phyloP scores from a whole-genome alignment of 2,329 filamentous ascomycete species.

The Shiraia bambusicola region DNA sequence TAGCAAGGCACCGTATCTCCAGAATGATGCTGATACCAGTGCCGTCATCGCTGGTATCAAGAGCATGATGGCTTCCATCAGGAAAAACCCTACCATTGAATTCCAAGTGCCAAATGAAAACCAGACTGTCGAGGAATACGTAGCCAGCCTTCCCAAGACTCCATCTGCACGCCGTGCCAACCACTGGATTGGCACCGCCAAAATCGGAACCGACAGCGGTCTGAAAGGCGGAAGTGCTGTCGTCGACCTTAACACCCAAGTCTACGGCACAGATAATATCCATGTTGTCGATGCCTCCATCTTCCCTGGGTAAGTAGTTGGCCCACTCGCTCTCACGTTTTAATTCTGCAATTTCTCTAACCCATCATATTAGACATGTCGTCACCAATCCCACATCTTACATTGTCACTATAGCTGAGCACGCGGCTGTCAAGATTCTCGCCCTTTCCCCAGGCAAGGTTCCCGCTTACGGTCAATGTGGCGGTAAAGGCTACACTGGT shows the following conservation, averaged over 20 bases:
- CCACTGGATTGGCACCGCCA: constrained; percentile 59
- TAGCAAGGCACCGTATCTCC: constrained; percentile 61
- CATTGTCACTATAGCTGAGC: constrained; percentile 41
- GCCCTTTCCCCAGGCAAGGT: constrained; percentile 12
- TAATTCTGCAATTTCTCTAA: constrained; percentile 10
- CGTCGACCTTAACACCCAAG: constrained; percentile 54
- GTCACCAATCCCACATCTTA: constrained; percentile 43
- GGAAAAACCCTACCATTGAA: constrained; percentile 57
- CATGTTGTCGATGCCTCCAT: constrained; percentile 52
- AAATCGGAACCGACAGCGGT: constrained; percentile 52
- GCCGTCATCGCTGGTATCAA: constrained; percentile 67
- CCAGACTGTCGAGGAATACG: constrained; percentile 58
- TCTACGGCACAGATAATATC: constrained; percentile 51
- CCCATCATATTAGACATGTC: constrained; percentile 29
- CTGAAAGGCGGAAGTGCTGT: constrained; percentile 48
- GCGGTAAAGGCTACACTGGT: constrained; percentile 20
- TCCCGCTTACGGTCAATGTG: constrained; percentile 13
- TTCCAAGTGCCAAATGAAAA: constrained; percentile 56
- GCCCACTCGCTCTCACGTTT: neutral
- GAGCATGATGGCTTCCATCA: constrained; percentile 58
- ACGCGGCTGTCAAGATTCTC: constrained; percentile 44
- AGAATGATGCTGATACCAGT: constrained; percentile 58
- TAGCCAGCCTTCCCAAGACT: constrained; percentile 49
- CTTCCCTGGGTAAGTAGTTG: constrained; percentile 48
- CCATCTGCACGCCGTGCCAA: constrained; percentile 46